phyloP scores from a whole-genome alignment of 2,329 filamentous ascomycete genomes.

The Colletotrichum endophyticum region DNA sequence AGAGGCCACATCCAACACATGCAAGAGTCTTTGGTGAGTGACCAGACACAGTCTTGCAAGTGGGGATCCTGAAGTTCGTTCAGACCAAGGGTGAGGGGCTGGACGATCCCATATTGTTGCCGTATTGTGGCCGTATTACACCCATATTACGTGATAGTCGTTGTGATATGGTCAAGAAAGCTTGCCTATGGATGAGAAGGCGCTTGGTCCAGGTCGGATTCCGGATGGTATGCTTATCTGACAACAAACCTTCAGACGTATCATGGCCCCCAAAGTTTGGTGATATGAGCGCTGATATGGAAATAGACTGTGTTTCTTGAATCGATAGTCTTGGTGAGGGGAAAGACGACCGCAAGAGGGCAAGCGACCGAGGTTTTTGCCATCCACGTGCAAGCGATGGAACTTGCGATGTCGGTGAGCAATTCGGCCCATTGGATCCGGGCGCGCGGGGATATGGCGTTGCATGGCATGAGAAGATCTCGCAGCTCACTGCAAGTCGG shows the following conservation, averaged over 20 bases:
- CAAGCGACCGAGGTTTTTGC: neutral
- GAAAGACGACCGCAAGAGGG: neutral
- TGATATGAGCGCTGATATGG: neutral
- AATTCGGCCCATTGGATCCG: neutral
- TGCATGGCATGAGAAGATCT: slow-evolving; percentile 3
- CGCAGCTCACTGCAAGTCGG: neutral
- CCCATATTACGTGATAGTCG: neutral
- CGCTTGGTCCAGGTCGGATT: neutral
- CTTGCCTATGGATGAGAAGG: neutral
- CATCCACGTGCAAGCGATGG: neutral
- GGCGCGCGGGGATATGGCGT: neutral
- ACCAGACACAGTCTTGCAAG: neutral
- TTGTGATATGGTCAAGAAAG: neutral
- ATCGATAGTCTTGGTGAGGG: neutral
- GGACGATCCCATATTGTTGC: neutral
- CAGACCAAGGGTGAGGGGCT: neutral
- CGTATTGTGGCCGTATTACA: neutral
- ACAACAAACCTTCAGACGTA: neutral
- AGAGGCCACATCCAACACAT: neutral
- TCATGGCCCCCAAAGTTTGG: neutral
- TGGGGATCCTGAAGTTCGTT: neutral
- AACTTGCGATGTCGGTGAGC: neutral
- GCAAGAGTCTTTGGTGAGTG: neutral
- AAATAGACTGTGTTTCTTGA: neutral
- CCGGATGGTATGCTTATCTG: neutral